Conservation (phyloP, 148 eudicot species). For the Rhododendron molle region DNA sequence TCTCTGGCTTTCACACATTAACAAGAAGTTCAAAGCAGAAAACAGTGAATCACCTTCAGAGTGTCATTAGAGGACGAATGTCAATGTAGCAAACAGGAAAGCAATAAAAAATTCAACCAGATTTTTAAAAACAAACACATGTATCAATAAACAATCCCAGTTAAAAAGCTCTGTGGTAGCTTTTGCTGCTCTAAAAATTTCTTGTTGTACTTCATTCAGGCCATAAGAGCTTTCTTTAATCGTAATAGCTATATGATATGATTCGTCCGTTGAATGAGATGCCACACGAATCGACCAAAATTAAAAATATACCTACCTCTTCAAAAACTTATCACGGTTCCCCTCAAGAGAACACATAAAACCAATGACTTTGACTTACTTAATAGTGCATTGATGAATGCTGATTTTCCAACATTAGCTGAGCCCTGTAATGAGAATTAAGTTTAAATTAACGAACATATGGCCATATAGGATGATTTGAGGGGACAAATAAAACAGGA, state of each 20-base stretch:
- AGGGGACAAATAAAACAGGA: background rate
- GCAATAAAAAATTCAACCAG: background rate
- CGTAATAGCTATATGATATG: background rate
- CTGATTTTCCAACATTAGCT: constrained; percentile 98
- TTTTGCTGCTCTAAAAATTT: background rate
- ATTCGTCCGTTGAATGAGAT: background rate
- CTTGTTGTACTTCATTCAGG: background rate
- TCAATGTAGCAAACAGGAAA: background rate
- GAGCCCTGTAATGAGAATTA: constrained; percentile 57
- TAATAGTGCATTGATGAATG: constrained; percentile 81
- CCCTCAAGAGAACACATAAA: constrained; percentile 9
- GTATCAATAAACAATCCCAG: background rate
- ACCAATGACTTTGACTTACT: constrained; percentile 45
- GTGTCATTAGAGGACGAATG: background rate
- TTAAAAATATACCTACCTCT: background rate
- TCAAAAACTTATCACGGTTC: background rate
- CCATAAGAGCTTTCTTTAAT: background rate
- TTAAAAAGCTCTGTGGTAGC: background rate
- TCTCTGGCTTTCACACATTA: constrained; percentile 32
- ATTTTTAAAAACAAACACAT: background rate
- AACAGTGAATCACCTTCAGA: background rate
- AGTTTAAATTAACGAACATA: background rate
- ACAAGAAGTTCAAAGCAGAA: background rate
- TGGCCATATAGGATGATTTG: background rate
- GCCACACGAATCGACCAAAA: background rate